Base-by-base conservation (phyloP, 148 eudicot species). In the Drosera capensis region DNA sequence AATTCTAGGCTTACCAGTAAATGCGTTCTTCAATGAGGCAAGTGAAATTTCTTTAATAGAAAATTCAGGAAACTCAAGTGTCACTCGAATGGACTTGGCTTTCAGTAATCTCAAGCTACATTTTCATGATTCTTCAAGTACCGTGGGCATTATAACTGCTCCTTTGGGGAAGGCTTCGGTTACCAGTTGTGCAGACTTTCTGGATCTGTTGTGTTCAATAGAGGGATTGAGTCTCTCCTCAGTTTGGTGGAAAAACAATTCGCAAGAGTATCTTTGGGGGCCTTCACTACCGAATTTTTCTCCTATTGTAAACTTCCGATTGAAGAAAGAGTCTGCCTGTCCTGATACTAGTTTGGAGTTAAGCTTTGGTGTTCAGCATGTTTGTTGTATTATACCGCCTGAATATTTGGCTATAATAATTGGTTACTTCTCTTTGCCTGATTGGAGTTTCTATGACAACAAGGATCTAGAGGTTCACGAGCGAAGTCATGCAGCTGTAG, bases 51-150 rank as follows among this genome's bases (percentile, higher is more conserved):
- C 48, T 35, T 18, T 39, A 38, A 23, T 52, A 47, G 51, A 37
- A 30, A 28, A 45, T 41, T 36, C 19, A 20, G 48, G 9, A 21
- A 41, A 29, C 34, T 51, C 45, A 25, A 66, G 47, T 46, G 4
- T 50, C 31, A 25, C 64, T 20, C 40, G 44, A 25, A 40, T 72
- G 52, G 73, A 68, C 26, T 46, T 76, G 60, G 57, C 57, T 55
- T 56, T 81, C 40, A 50, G 57, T 45, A 59, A 59, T 62, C 56
- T 68, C 39, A 66, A 54, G 43, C 20, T 78, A 26, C 77, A 90
- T 64, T 81, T 90, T 68, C 95, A 90, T 72, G 95, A 90, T 55
- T 74, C 72, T 35, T 67, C 95, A 22, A 67, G 77, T 63, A 54
- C 69, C 47, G 23, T 90, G 24, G 82, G 71, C 40, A 73, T 71